Base-by-base conservation (phyloP, 2,329 filamentous ascomycete genomes). In the Hymenotorrendiella dingleyae region DNA sequence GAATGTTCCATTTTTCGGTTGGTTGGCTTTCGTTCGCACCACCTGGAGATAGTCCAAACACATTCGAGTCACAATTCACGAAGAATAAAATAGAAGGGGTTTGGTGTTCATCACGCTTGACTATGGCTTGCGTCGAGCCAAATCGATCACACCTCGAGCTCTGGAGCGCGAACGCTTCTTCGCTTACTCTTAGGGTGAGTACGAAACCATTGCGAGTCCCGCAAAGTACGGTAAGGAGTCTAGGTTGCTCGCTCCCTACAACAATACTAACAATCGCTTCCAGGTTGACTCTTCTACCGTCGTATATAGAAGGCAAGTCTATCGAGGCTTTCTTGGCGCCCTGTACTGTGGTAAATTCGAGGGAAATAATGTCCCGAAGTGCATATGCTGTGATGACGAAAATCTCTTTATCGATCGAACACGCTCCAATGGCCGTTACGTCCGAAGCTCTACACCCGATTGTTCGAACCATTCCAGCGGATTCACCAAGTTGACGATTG, bases 11-110 rank as follows among this genome's bases (percentile, higher is more conserved):
- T 24, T 11, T 45, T 9, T 24, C 27, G 17, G 41, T 19, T 24
- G 36, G 35, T 9, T 29, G 39, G 20, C 8, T 17, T 14, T 23
- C 21, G 10, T 14, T 33, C 12, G 12, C 33, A 9, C 9, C 12
- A n/a, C 44, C 46, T 2, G 46, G 39, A n/a, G 19, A 42, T 4
- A 63, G 30, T 11, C 36, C 40, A 29, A 51, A 62, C 2, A 78
- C 58, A 9, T 56, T 65, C 10, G 67, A 67, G 27, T 76, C 73
- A 45, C 72, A 79, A 28, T 64, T 72, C 9, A 68, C 63, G 9
- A 78, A 64, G 2, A 68, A 62, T 3, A 64, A 59, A 17, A 53
- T 43, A 10, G 40, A 35, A n/a, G 41, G 45, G 10, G 30, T 29
- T 11, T 24, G 24, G 23, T 50, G 40, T 8, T 53, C 43, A 43